Evolutionary conservation across 2,329 filamentous ascomycete species (phyloP).

Genomic region (Fusarium irregulare): DNA sequence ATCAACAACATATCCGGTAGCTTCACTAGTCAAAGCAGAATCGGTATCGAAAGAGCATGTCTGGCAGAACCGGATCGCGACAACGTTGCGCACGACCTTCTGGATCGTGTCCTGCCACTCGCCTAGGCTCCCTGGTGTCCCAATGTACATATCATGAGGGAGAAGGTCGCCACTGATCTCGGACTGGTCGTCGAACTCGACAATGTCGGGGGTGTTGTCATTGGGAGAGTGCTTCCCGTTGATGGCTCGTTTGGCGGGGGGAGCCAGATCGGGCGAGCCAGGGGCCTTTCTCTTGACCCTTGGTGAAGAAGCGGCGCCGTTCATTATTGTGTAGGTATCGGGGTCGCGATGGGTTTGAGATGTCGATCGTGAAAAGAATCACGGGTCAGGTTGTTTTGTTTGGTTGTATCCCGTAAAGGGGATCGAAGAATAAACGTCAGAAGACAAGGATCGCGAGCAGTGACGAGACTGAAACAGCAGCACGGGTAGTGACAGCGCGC

Average conservation of each 20-base stretch:
- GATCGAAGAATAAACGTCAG: conserved; percentile 30
- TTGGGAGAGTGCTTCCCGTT: conserved; percentile 63
- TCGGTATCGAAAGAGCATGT: conserved; percentile 99
- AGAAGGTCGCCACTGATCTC: conserved; percentile 57
- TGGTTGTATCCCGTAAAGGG: conserved; percentile 12
- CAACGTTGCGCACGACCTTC: conserved; percentile 91
- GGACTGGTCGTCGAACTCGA: conserved; percentile 55
- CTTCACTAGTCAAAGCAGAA: conserved; percentile 90
- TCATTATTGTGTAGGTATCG: conserved; percentile 53
- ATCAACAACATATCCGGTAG: conserved; percentile 97
- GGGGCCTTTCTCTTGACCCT: conserved; percentile 66
- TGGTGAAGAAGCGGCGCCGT: conserved; percentile 54
- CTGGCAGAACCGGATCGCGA: conserved; percentile 99
- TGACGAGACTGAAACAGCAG: conserved; percentile 28
- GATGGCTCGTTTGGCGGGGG: conserved; percentile 51
- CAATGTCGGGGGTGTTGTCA: conserved; percentile 61
- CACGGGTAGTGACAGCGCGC: conserved; percentile 45
- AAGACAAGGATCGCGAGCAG: conserved; percentile 37
- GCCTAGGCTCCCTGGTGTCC: conserved; percentile 54
- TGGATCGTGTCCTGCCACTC: conserved; percentile 98
- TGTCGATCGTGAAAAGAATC: conserved; percentile 18
- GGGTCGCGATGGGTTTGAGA: conserved; percentile 6
- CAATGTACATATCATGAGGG: conserved; percentile 51
- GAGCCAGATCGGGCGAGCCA: conserved; percentile 53
- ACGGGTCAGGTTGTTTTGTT: conserved; percentile 2